Base-by-base conservation (phyloP, 768 basidiomycete genomes). In the Tephrocybe sp. region DNA sequence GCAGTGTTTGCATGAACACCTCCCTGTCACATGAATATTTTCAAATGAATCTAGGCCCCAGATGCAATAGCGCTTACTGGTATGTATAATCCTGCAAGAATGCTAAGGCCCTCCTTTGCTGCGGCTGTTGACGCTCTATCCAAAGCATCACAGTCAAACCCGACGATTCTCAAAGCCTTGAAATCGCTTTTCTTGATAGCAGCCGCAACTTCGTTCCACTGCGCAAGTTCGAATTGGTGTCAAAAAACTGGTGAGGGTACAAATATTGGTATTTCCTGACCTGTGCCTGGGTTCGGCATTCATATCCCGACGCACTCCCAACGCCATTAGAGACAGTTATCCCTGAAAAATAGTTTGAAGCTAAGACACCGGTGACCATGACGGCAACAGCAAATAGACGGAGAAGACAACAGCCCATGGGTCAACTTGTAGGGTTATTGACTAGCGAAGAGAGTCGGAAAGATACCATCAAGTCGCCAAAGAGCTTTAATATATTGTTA, bases 111-210 rank as follows among this genome's bases (percentile, higher is more conserved):
- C 15, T 53, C 60, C 1, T 59, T 43, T 6, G 63, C 62, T n/a
- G 69, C 68, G 9, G 71, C 69, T 26, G 59, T 52, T 9, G 73
- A 72, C 10, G 70, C 70, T 25, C 54, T 30, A 17, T 67, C 58
- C 25, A 74, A 53, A 1, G 73, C 69, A 45, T 67, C 55, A 49
- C 70, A 73, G 45, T 74, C 71, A 40, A 72, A 69, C 8, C 68
- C 71, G 20, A 64, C 23, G 34, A 74, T 65, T 17, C 70, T 63
- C 44, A 73, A 58, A 0, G 73, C 59, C n/a, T 48, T 56, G 52
- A 73, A 72, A 6, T 70, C 72, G 33, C 56, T 51, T 26, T 39
- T 48, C 45, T 58, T 67, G 5, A 69, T 63, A 32, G 58, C 57
- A 15, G 50, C 57, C 4, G 68, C 70, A 14, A 73, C 24, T 6